These are phyloP conservation scores for Lepidium campestre DNA, from an alignment of 441 rosid genomes.

Conservation along the genomic window DNA sequence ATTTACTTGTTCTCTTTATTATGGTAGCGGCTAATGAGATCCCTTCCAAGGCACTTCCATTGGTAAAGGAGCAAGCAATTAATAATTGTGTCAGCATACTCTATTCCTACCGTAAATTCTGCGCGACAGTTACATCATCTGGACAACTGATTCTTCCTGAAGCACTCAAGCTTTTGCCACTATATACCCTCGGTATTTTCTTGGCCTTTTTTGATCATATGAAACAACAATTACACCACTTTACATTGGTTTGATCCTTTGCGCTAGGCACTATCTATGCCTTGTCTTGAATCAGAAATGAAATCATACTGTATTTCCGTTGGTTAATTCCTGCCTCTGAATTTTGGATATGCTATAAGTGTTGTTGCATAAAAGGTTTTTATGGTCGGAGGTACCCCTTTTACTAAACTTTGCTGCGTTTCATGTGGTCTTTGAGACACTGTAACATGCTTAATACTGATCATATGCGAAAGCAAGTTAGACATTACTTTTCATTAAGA, in stretches of 20 bases:
- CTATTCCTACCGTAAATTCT: slow-evolving; percentile 85
- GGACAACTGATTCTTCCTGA: slow-evolving; percentile 99
- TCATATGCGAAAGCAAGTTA: background rate
- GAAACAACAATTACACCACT: background rate
- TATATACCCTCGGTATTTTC: slow-evolving; percentile 56
- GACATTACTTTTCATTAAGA: background rate
- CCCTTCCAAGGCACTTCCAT: slow-evolving; percentile 61
- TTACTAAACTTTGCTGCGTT: background rate
- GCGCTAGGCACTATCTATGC: background rate
- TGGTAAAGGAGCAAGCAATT: slow-evolving; percentile 73
- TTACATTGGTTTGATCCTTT: background rate
- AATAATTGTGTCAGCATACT: slow-evolving; percentile 69
- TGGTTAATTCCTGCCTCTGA: background rate
- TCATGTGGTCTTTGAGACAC: background rate
- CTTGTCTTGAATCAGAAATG: background rate
- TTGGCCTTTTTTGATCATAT: background rate
- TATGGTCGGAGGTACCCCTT: background rate
- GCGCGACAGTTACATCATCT: slow-evolving; percentile 91
- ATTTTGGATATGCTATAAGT: background rate
- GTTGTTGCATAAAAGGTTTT: background rate
- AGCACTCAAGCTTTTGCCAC: slow-evolving; percentile 94
- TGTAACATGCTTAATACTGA: background rate
- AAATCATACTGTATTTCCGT: background rate
- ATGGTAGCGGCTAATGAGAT: slow-evolving; percentile 73
- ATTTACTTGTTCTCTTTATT: background rate